Conservation (phyloP, 768 basidiomycete species). For the Kondoa malvinella region DNA sequence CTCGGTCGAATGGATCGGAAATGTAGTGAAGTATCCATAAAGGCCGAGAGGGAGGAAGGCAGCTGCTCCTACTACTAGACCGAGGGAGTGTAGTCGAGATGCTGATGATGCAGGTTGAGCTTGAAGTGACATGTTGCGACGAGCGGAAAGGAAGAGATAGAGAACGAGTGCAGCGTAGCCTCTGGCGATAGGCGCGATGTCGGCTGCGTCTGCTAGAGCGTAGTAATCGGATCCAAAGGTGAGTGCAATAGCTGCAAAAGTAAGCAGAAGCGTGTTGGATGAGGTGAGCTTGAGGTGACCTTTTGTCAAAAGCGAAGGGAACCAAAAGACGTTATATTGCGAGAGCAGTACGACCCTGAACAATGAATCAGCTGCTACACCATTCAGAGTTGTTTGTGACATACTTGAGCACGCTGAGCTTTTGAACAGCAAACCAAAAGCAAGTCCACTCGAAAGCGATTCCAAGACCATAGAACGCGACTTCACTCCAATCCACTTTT, state of each 20-base stretch:
- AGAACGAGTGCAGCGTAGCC: background rate
- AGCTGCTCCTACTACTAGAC: background rate
- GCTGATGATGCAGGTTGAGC: background rate
- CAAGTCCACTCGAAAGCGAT: conserved; percentile 36
- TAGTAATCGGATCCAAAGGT: background rate
- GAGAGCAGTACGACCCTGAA: conserved; percentile 35
- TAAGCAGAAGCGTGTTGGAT: background rate
- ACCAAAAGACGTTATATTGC: conserved; percentile 6
- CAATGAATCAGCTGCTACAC: no score
- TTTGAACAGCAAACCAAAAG: conserved; percentile 36
- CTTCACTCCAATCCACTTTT: conserved; percentile 1
- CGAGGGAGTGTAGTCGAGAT: background rate
- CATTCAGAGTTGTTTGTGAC: no score
- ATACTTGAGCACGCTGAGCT: conserved; percentile 30
- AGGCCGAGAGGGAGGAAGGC: background rate
- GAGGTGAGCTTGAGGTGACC: background rate
- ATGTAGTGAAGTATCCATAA: background rate
- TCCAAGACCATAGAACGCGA: conserved; percentile 35
- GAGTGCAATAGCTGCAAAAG: background rate
- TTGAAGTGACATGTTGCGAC: background rate
- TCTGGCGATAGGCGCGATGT: background rate
- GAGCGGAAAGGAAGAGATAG: background rate
- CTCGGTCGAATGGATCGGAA: background rate
- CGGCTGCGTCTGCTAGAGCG: background rate
- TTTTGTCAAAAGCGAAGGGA: background rate